A percentile compares a stretch with the other conserved stretches of the same genome.
These are phyloP conservation scores for Fraxinus sp. DNA, from an alignment of 305 asterid species.

Conservation along the genomic window DNA sequence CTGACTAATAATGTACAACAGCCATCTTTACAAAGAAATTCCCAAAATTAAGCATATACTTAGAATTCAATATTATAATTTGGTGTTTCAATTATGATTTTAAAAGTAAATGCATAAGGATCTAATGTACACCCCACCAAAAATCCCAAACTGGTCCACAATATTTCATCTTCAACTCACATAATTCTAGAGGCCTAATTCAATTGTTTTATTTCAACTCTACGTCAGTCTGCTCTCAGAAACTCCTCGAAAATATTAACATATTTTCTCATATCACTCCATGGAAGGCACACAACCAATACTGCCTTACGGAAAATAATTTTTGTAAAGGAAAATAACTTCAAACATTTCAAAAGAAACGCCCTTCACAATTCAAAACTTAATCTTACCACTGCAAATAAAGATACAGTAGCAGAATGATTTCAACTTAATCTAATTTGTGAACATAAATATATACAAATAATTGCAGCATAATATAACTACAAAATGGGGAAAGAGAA, in stretches of 20 bases:
- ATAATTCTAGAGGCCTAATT: background rate
- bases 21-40: background rate
- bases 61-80: background rate
- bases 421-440: background rate
- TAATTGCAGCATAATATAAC: background rate
- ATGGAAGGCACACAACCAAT: background rate
- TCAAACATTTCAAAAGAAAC: background rate
- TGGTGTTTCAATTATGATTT: background rate
- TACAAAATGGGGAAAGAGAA: background rate
- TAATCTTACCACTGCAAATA: too few relatives aligned
- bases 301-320: background rate
- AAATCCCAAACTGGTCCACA: background rate
- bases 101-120: background rate
- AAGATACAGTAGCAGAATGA: background rate
- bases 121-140: background rate
- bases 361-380: background rate
- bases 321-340: background rate
- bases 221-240: background rate
- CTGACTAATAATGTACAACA: background rate
- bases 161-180: background rate
- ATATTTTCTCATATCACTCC: background rate
- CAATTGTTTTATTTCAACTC: background rate
- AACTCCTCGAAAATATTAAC: background rate
- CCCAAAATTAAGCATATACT: background rate
- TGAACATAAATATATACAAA: background rate